These are phyloP conservation scores for Stephania japonica DNA, from an alignment of 164 flowering plant species.

Conservation along the genomic window DNA sequence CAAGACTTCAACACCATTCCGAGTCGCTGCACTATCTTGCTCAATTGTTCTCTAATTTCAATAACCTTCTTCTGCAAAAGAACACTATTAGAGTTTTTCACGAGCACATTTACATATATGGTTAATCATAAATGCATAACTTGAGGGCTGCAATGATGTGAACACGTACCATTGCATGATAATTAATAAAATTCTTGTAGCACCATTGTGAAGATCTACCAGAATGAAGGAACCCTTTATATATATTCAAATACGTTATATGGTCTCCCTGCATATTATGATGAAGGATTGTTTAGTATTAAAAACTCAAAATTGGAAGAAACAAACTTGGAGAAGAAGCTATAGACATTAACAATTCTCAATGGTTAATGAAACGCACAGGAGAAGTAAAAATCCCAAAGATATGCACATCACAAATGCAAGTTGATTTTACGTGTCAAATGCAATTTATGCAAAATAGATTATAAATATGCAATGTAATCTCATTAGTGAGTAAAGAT, in stretches of 20 bases:
- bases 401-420: no score
- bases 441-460: not conserved
- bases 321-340: not conserved
- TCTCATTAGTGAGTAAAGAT: not conserved
- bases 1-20: constrained; percentile 80
- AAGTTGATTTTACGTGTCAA: not conserved
- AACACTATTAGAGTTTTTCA: not conserved
- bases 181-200: constrained; percentile 80
- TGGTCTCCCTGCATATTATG: constrained; percentile 76
- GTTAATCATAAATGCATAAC: not conserved
- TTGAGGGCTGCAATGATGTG: constrained; percentile 1
- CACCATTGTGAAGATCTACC: constrained; percentile 97
- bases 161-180: constrained; percentile 80
- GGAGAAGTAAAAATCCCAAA: no score
- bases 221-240: constrained; percentile 82
- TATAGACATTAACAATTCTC: no score
- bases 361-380: no score
- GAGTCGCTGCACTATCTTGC: constrained; percentile 54
- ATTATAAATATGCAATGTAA: not conserved
- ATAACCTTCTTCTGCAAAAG: constrained; percentile 42
- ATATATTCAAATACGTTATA: constrained; percentile 85
- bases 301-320: not conserved
- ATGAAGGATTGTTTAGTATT: not conserved
- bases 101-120: not conserved
- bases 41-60: constrained; percentile 81